Percentiles rank a stretch among this genome's conserved stretches.
Evolutionary conservation across 441 rosid species (phyloP).

Genomic region (Breynia disticha): DNA sequence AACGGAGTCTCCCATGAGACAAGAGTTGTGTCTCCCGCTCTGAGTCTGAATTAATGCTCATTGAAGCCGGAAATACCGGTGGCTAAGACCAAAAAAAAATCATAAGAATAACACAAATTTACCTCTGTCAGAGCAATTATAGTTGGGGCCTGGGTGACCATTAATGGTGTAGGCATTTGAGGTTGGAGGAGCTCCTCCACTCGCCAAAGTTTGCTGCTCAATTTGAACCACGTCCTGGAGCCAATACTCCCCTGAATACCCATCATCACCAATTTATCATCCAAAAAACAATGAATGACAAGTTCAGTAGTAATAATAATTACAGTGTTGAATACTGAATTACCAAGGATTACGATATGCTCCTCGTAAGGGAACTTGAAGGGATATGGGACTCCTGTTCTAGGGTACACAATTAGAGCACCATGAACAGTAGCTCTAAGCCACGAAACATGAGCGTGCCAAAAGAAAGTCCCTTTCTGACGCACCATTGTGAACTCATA

Average conservation of each 20-base stretch:
- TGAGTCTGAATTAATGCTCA: too few relatives aligned
- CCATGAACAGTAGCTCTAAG: conserved; percentile 72
- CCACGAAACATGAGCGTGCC: conserved; percentile 95
- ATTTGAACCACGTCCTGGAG: conserved; percentile 54
- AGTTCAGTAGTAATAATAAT: too few relatives aligned
- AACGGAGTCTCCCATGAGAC: too few relatives aligned
- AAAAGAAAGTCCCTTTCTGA: conserved; percentile 71
- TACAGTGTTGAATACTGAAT: not conserved
- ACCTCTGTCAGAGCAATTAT: conserved; percentile 65
- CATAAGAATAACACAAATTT: conserved; percentile 2
- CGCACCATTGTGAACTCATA: conserved; percentile 56
- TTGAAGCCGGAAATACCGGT: too few relatives aligned
- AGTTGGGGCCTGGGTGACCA: conserved; percentile 86
- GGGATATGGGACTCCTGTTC: conserved; percentile 58
- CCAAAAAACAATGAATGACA: not conserved
- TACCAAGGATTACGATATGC: conserved; percentile 60
- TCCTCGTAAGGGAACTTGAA: conserved; percentile 54
- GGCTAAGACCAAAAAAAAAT: too few relatives aligned
- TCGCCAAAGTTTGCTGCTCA: conserved; percentile 43
- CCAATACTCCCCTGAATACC: conserved; percentile 66
- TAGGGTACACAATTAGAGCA: conserved; percentile 64
- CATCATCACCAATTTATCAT: not conserved
- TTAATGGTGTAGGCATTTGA: conserved; percentile 72
- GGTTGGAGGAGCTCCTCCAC: conserved; percentile 67
- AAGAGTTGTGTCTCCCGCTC: too few relatives aligned